Base-by-base conservation (phyloP, 108 stramenopile species). In the Pinguiococcus pyrenoidosus region DNA sequence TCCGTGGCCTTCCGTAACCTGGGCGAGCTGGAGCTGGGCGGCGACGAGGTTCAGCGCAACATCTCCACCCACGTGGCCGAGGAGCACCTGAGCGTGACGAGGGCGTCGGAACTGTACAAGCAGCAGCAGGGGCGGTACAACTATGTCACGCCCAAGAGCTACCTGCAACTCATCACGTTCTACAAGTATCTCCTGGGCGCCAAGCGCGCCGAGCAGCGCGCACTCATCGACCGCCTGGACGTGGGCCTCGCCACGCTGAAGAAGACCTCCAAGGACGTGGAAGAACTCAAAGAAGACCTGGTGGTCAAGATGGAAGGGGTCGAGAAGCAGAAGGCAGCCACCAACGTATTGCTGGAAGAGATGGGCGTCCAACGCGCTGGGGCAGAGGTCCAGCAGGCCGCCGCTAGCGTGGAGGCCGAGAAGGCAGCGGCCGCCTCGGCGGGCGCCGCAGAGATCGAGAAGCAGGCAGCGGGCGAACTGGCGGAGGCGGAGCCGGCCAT, bases 131-230 rank as follows among this genome's bases (percentile, higher is more conserved):
- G 81, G 1, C 68, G 87, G 6, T 82, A 81, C 71, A 84, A 85
- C 62, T 87, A 89, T 51, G 84, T 85, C 36, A 89, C 87, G 26
- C 87, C 87, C 35, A 89, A 87, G 64, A 80, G 78, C 22, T 89
- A 71, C 47, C 62, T 89, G 45, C 82, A 85, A 58, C 59, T 89
- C 13, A 85, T 89, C 32, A 72, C 63, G 4, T 84, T 87, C 54
- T 89, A 87, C 72, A 81, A 83, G 58, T 77, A 82, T 41, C 46
- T 89, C 45, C 62, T 89, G 25, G 55, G 58, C 39, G 71, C 77
- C 25, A 85, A 89, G 54, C 69, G 81, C 34, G 55, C 59, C 13
- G 71, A 85, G 30, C 61, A 80, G 60, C 72, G 75, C 36, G 59
- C 72, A 1, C 75, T 75, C 27, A 82, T 84, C 29, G 75, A 80